A percentile compares a stretch with the other conserved stretches of the same genome.
phyloP scores from a whole-genome alignment of 2,329 filamentous ascomycete species.

The Colletotrichum chrysophilum region DNA sequence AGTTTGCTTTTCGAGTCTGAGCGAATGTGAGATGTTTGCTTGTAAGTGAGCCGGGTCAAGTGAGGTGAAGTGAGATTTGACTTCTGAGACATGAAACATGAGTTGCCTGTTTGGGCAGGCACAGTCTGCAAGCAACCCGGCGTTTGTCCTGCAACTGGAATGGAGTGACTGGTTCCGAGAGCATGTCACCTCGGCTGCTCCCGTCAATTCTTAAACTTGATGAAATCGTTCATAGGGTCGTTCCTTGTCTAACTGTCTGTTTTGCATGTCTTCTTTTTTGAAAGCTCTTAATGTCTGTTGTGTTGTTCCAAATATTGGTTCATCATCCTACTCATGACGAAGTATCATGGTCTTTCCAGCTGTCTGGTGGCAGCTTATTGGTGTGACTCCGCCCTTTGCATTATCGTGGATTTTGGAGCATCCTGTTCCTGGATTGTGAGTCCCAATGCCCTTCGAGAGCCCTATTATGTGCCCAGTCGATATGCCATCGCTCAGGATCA shows the following conservation, averaged over 20 bases:
- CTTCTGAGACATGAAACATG: not conserved
- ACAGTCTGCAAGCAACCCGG: not conserved
- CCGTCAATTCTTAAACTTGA: not conserved
- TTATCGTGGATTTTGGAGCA: not conserved
- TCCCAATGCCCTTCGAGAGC: not conserved
- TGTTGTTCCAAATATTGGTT: not conserved
- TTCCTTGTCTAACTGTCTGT: too few species aligned
- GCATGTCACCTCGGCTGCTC: not conserved
- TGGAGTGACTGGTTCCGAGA: not conserved
- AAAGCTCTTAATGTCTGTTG: not conserved
- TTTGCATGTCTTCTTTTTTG: not conserved
- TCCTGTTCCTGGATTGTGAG: not conserved
- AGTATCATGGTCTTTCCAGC: not conserved
- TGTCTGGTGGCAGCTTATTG: accelerated
- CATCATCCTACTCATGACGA: accelerated
- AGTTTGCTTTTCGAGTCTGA: not conserved
- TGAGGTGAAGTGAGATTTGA: not conserved
- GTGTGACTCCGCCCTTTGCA: accelerated
- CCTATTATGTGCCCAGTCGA: not conserved
- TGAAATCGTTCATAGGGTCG: not conserved
- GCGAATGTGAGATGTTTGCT: not conserved
- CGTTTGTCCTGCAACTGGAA: not conserved
- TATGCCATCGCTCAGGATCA: not conserved
- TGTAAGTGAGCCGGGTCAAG: not conserved
- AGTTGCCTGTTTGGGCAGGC: not conserved